Evolutionary conservation across 1,284 basidiomycete species (phyloP).

Genomic region (Melampsora occidentalis): DNA sequence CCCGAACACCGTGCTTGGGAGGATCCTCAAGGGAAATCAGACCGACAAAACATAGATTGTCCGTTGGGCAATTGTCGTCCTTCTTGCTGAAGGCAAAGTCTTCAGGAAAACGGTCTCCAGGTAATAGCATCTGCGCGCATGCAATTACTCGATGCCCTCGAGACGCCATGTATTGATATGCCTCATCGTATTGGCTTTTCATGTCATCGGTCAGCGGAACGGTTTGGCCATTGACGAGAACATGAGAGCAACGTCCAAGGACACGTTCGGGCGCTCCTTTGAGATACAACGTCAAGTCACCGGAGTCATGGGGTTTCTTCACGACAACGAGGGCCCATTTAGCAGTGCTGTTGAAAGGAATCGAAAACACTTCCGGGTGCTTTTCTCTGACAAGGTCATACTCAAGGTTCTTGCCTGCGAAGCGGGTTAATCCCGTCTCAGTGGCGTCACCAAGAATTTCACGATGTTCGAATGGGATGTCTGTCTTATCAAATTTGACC

Average conservation of each 20-base stretch:
- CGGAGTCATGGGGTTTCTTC: slow-evolving; percentile 49
- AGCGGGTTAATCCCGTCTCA: slow-evolving; percentile 66
- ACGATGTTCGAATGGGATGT: slow-evolving; percentile 65
- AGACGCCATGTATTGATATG: slow-evolving; percentile 70
- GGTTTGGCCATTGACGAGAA: slow-evolving; percentile 60
- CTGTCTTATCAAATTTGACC: slow-evolving; percentile 66
- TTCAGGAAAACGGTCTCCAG: slow-evolving; percentile 58
- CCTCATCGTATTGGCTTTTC: slow-evolving; percentile 60
- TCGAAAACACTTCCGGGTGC: slow-evolving; percentile 64
- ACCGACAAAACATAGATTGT: slow-evolving; percentile 64
- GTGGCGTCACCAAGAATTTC: slow-evolving; percentile 67
- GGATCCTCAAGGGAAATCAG: slow-evolving; percentile 68
- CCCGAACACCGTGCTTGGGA: slow-evolving; percentile 67
- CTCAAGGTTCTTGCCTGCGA: slow-evolving; percentile 60
- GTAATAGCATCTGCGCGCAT: slow-evolving; percentile 63
- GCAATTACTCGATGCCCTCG: slow-evolving; percentile 69
- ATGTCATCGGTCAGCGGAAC: slow-evolving; percentile 63
- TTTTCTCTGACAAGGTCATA: slow-evolving; percentile 62
- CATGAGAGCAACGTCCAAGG: slow-evolving; percentile 64
- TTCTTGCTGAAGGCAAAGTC: slow-evolving; percentile 61
- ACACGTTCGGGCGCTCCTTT: slow-evolving; percentile 69
- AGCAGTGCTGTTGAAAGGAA: slow-evolving; percentile 69
- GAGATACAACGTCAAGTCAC: slow-evolving; percentile 33
- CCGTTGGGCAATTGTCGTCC: slow-evolving; percentile 61
- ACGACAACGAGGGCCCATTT: slow-evolving; percentile 70